A percentile compares a stretch with the other conserved stretches of the same genome.
phyloP scores from a whole-genome alignment of 148 eudicot species.

The Rhododendron molle region DNA sequence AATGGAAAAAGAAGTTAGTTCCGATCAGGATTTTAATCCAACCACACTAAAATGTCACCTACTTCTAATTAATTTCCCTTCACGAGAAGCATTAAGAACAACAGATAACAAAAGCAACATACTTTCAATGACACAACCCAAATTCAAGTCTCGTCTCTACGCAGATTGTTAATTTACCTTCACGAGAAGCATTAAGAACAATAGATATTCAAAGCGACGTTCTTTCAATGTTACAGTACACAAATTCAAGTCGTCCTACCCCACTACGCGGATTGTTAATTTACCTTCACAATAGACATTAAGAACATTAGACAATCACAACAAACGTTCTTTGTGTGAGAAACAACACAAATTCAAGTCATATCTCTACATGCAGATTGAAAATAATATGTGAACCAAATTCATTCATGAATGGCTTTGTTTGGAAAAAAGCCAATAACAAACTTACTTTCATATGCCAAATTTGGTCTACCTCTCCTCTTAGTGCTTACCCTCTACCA shows the following conservation, averaged over 20 bases:
- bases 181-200: not conserved
- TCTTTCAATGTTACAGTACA: too few relatives aligned
- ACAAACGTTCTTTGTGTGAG: not conserved
- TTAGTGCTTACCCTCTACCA: not conserved
- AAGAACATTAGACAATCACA: not conserved
- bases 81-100: not conserved
- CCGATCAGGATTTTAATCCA: not conserved
- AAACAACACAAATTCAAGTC: not conserved
- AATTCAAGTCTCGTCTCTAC: not conserved
- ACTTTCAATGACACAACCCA: not conserved
- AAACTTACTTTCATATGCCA: not conserved
- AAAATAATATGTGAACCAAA: not conserved
- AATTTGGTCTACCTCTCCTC: not conserved
- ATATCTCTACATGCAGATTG: not conserved
- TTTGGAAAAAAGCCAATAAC: not conserved
- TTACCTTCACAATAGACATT: not conserved
- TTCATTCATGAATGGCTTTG: not conserved
- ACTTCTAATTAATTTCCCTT: not conserved
- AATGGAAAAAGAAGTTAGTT: not conserved
- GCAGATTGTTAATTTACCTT: not conserved
- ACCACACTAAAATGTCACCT: not conserved
- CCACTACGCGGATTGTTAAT: too few relatives aligned
- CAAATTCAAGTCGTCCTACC: too few relatives aligned
- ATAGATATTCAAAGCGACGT: too few relatives aligned
- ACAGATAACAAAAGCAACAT: not conserved